Percentiles rank a stretch among this genome's conserved stretches.
These are phyloP conservation scores for Spathaspora jeffriesii DNA, from an alignment of 1,139 yeast species.

Conservation along the genomic window DNA sequence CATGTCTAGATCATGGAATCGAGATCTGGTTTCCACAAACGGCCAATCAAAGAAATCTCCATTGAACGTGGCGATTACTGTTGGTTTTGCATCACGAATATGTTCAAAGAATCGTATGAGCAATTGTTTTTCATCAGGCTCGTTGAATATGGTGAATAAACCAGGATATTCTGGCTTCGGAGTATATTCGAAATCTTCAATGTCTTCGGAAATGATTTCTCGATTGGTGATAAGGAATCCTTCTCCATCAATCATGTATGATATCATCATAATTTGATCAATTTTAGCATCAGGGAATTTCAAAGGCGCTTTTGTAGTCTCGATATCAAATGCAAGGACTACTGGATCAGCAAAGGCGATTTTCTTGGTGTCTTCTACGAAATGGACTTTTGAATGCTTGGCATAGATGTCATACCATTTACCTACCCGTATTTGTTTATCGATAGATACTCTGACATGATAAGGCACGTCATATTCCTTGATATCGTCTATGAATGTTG, in stretches of 20 bases:
- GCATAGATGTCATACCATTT: conserved; percentile 92
- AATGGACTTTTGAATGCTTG: conserved; percentile 52
- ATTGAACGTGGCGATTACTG: conserved; percentile 95
- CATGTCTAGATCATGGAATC: conserved; percentile 84
- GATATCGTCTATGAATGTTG: conserved; percentile 72
- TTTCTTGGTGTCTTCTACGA: conserved; percentile 68
- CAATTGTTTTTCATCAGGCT: conserved; percentile 77
- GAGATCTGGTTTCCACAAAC: conserved; percentile 86
- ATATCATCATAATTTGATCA: conserved; percentile 99
- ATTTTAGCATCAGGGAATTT: conserved; percentile 92
- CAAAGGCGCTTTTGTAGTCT: conserved; percentile 94
- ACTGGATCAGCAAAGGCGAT: conserved; percentile 98
- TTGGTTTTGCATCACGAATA: conserved; percentile 83
- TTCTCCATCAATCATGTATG: conserved; percentile 98
- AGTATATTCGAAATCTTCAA: conserved; percentile 95
- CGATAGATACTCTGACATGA: conserved; percentile 94
- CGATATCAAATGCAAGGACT: conserved; percentile 95
- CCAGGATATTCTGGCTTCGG: conserved; percentile 98
- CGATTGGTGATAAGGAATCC: conserved; percentile 93
- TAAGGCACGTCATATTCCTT: conserved; percentile 97
- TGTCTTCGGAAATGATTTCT: conserved; percentile 92
- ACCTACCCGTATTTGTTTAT: conserved; percentile 82
- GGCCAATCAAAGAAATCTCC: conserved; percentile 99
- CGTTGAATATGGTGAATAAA: conserved; percentile 85
- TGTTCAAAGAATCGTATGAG: conserved; percentile 85